A percentile compares a stretch with the other conserved stretches of the same genome.
Conservation (phyloP, 1,284 basidiomycete species). For the Ceratobasidium sp. region DNA sequence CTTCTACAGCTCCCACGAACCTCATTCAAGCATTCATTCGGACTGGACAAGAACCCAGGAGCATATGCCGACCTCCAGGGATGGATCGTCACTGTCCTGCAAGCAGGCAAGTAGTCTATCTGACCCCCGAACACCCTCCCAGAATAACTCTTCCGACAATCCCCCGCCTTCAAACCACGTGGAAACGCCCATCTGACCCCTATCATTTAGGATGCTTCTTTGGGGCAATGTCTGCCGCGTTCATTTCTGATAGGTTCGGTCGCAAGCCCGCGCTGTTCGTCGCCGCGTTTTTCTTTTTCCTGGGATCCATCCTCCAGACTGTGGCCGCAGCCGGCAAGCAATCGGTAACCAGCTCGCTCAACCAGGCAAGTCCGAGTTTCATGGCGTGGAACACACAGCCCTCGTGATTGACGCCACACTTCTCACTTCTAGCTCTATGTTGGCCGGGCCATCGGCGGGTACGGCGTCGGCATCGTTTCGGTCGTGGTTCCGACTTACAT, state of each 20-base stretch:
- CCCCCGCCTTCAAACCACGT: neutral
- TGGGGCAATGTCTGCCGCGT: slow-evolving; percentile 53
- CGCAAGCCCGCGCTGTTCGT: slow-evolving; percentile 53
- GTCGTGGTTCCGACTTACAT: slow-evolving; percentile 50
- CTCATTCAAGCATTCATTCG: slow-evolving; percentile 50
- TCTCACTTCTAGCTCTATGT: slow-evolving; percentile 50
- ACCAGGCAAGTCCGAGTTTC: slow-evolving; percentile 42
- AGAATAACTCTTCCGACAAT: slow-evolving; percentile 31
- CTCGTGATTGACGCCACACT: slow-evolving; percentile 4
- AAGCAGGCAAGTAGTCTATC: slow-evolving; percentile 48
- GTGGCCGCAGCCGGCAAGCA: slow-evolving; percentile 51
- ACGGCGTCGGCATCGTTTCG: slow-evolving; percentile 49
- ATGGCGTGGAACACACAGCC: neutral
- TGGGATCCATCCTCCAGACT: slow-evolving; percentile 54
- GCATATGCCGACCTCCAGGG: slow-evolving; percentile 51
- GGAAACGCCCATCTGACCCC: slow-evolving; percentile 3
- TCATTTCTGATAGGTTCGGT: slow-evolving; percentile 53
- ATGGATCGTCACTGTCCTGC: slow-evolving; percentile 52
- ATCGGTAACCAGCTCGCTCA: slow-evolving; percentile 48
- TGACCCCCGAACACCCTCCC: slow-evolving; percentile 11
- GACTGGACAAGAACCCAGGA: slow-evolving; percentile 44
- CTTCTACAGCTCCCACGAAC: slow-evolving; percentile 43
- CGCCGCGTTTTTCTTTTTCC: slow-evolving; percentile 52
- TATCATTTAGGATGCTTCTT: slow-evolving; percentile 51
- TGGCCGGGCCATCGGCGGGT: slow-evolving; percentile 51